Conservation (phyloP, 768 basidiomycete species). For the Leucosporidium scottii region DNA sequence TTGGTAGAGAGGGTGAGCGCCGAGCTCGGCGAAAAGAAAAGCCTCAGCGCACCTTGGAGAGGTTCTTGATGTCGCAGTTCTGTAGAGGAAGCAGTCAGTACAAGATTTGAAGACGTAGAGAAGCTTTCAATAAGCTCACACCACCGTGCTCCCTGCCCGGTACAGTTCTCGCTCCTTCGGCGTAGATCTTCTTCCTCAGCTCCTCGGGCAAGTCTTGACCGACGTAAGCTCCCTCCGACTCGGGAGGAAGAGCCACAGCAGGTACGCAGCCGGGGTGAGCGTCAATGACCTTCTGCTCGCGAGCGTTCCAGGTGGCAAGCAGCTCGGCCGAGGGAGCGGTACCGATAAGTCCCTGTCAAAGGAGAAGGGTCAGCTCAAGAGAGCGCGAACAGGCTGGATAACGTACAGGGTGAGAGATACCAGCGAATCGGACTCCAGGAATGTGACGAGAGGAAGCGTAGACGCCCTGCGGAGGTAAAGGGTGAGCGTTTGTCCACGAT, state of each 20-base stretch:
- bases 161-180: conserved; percentile 65
- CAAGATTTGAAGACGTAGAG: too few species aligned
- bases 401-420: conserved; percentile 63
- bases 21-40: too few species aligned
- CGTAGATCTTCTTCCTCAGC: conserved; percentile 52
- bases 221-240: conserved; percentile 57
- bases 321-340: conserved; percentile 68
- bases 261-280: conserved; percentile 52
- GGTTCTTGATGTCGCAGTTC: conserved; percentile 51
- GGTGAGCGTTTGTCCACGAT: too few species aligned
- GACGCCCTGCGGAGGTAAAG: conserved; percentile 45
- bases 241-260: conserved; percentile 61
- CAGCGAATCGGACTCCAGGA: conserved; percentile 70
- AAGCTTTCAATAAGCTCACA: too few species aligned
- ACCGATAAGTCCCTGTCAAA: conserved; percentile 44
- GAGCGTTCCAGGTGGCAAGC: conserved; percentile 65
- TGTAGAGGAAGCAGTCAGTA: neutral
- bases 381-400: conserved; percentile 44
- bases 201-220: conserved; percentile 56
- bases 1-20: too few species aligned
- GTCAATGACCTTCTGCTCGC: conserved; percentile 60
- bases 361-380: neutral
- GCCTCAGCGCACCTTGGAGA: conserved; percentile 37
- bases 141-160: conserved; percentile 75
- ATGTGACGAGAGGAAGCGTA: conserved; percentile 70